phyloP scores from a whole-genome alignment of 2,329 filamentous ascomycete species.

The Fusarium tuaranense region DNA sequence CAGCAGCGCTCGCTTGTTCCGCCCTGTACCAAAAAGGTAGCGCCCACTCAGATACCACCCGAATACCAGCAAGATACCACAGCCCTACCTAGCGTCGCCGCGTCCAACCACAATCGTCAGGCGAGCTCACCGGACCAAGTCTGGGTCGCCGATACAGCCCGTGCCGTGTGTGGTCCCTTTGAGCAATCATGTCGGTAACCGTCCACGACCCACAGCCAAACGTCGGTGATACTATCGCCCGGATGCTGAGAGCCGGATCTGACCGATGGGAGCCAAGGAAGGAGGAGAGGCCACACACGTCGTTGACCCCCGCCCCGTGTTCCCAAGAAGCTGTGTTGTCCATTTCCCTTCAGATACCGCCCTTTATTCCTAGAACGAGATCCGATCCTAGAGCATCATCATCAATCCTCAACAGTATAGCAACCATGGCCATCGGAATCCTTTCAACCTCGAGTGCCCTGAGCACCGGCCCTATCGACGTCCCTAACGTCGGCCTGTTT shows the following conservation, averaged over 20 bases:
- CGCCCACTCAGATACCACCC: slow-evolving; percentile 16
- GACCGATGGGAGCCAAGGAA: slow-evolving; percentile 42
- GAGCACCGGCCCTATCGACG: slow-evolving; percentile 26
- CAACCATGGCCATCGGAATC: slow-evolving; percentile 52
- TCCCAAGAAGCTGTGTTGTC: slow-evolving; percentile 42
- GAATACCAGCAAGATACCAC: slow-evolving; percentile 16
- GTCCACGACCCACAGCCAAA: slow-evolving; percentile 42
- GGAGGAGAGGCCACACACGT: slow-evolving; percentile 35
- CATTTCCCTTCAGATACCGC: slow-evolving; percentile 26
- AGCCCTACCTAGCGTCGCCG: slow-evolving; percentile 38
- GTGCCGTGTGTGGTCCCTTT: slow-evolving; percentile 9
- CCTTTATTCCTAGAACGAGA: slow-evolving; percentile 15
- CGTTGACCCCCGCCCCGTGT: slow-evolving; percentile 41
- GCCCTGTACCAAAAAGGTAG: slow-evolving; percentile 20
- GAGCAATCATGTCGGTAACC: slow-evolving; percentile 34
- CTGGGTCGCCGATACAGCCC: slow-evolving; percentile 37
- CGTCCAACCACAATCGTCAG: slow-evolving; percentile 44
- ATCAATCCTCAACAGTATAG: slow-evolving; percentile 25
- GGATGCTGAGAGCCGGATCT: slow-evolving; percentile 39
- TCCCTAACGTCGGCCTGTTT: slow-evolving; percentile 39
- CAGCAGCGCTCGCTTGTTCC: neutral
- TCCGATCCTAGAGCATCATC: slow-evolving; percentile 17
- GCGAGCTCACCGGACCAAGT: slow-evolving; percentile 41
- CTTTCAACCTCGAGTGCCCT: slow-evolving; percentile 41
- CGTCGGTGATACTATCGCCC: slow-evolving; percentile 47